Evolutionary conservation across 169 alveolate genomes (phyloP), one percentile per base, ranked within the genome.

Genomic region (Plasmodium adleri): DNA sequence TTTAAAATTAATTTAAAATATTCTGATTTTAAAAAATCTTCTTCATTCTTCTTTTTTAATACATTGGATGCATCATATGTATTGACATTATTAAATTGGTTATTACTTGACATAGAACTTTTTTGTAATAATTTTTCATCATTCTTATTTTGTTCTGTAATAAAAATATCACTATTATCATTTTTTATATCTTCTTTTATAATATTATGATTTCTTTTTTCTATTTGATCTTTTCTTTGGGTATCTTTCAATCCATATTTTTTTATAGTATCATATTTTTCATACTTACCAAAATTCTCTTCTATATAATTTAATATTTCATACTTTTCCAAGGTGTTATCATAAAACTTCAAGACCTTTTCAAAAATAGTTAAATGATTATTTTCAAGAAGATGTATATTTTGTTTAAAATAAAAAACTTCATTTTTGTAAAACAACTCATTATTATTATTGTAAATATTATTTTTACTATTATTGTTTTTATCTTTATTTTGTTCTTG

Each of bases 311-410:
- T 63, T 43, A 83, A 32, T 9, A 83, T 54, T 26, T 83, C 86
- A 43, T 70, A 83, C 50, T 70, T 83, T 47, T 67, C 67, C 39
- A 83, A 39, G 17, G 78, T 62, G 59, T 39, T 26, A 45, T 83
- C 60, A 83, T 83, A 83, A 70, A 83, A 83, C 1, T 68, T 56
- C 20, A 83, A 56, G 17, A 83, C 86, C 39, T 83, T 83, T 83
- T 83, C 91, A 83, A 83, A 83, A 15, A 83, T 73, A 0, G 91
- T 83, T 28, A 70, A 13, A 45, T 83, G 47, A 66, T 83, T 83
- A 12, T 83, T 56, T 58, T 63, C 75, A 32, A 83, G 8, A 17
- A 83, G 24, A 62, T 83, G 91, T 52, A 83, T 83, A 47, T 83
- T 83, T 28, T 83, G 91, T 47, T 59, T 83, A 50, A 83, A 83